A percentile compares a stretch with the other conserved stretches of the same genome.
These are phyloP conservation scores for Ascochyta lentis DNA, from an alignment of 2,329 filamentous ascomycete species.

Conservation along the genomic window DNA sequence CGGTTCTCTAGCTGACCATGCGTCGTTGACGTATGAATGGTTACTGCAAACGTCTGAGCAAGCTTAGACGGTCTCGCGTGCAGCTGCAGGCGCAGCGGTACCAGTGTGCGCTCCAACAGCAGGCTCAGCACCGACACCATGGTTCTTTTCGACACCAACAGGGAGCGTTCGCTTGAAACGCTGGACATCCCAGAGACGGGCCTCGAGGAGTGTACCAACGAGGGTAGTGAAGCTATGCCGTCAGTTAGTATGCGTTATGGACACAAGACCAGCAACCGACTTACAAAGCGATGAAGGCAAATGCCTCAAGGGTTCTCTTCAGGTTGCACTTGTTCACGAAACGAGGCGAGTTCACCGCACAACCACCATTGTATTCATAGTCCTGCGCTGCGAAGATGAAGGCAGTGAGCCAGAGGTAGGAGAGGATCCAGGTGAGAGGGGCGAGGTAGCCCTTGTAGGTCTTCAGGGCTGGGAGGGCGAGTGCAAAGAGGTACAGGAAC, in stretches of 20 bases:
- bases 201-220: slow-evolving; percentile 26
- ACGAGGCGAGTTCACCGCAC: slow-evolving; percentile 15
- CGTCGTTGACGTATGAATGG: neutral
- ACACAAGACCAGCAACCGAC: neutral
- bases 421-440: slow-evolving; percentile 25
- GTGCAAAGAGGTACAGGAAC: slow-evolving; percentile 22
- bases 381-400: slow-evolving; percentile 35
- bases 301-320: slow-evolving; percentile 31
- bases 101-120: neutral
- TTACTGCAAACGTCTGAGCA: neutral
- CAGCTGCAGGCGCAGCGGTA: neutral
- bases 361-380: slow-evolving; percentile 23
- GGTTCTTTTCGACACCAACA: slow-evolving; percentile 4
- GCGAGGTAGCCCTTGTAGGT: slow-evolving; percentile 32
- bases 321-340: slow-evolving; percentile 21
- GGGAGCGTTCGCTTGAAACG: slow-evolving; percentile 14
- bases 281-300: slow-evolving; percentile 36
- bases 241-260: neutral
- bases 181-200: slow-evolving; percentile 24
- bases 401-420: slow-evolving; percentile 36
- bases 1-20: too few species aligned
- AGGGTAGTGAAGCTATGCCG: slow-evolving; percentile 27
- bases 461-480: slow-evolving; percentile 21
- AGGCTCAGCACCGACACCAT: slow-evolving; percentile 6
- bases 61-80: slow-evolving; percentile 1